These are phyloP conservation scores for Arabidopsis hybrid DNA, from an alignment of 441 rosid species.

Conservation along the genomic window DNA sequence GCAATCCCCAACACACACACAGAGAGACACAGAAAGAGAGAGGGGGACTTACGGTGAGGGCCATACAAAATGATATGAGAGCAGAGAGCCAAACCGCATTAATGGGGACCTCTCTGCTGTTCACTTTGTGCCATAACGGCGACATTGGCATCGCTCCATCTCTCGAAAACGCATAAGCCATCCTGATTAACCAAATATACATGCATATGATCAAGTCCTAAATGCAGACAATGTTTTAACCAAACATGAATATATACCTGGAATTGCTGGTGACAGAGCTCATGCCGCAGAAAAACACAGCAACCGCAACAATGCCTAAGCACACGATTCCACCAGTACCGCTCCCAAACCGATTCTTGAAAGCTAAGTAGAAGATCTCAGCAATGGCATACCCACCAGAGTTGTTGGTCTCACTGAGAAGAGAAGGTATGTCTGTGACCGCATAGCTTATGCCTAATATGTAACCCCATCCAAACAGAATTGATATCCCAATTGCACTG, in stretches of 20 bases:
- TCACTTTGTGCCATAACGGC: constrained; percentile 88
- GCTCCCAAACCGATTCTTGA: constrained; percentile 86
- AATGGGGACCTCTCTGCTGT: constrained; percentile 85
- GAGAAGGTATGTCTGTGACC: constrained; percentile 77
- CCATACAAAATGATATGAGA: constrained; percentile 90
- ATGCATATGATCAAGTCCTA: constrained; percentile 21
- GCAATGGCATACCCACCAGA: constrained; percentile 97
- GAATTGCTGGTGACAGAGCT: constrained; percentile 97
- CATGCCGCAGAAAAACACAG: constrained; percentile 99
- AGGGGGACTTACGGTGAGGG: constrained; percentile 71
- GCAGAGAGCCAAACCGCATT: constrained; percentile 93
- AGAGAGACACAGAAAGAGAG: background rate
- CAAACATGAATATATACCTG: constrained; percentile 51
- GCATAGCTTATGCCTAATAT: constrained; percentile 88
- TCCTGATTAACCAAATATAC: constrained; percentile 53
- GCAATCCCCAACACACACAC: background rate
- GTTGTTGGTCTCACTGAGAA: constrained; percentile 74
- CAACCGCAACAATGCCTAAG: constrained; percentile 82
- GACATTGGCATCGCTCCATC: constrained; percentile 98
- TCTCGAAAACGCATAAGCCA: constrained; percentile 98
- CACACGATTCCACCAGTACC: constrained; percentile 91
- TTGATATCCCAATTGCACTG: constrained; percentile 87
- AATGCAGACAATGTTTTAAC: constrained; percentile 7
- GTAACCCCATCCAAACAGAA: constrained; percentile 95
- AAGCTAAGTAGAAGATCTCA: constrained; percentile 82